Evolutionary conservation across 768 basidiomycete species (phyloP).

Genomic region (Suillus decipiens): DNA sequence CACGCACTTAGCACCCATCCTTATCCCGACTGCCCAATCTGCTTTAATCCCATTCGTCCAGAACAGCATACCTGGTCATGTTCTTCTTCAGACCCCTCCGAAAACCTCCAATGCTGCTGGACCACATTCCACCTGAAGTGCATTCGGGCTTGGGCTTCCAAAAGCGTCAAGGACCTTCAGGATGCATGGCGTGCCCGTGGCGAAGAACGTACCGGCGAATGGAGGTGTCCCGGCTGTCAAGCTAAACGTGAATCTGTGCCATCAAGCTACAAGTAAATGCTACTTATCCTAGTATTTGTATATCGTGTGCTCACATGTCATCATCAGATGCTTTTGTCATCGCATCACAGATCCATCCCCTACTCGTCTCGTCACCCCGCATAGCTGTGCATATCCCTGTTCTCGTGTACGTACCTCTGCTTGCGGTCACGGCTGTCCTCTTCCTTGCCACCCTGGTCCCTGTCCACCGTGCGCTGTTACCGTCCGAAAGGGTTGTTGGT

Average conservation of each 20-base stretch:
- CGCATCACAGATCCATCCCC: slow-evolving; percentile 72
- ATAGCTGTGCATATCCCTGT: slow-evolving; percentile 76
- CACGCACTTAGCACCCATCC: slow-evolving; percentile 67
- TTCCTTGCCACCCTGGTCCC: slow-evolving; percentile 92
- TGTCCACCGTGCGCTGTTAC: slow-evolving; percentile 93
- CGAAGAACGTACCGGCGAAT: slow-evolving; percentile 70
- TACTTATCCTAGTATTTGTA: neutral
- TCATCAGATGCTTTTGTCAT: slow-evolving; percentile 79
- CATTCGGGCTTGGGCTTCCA: slow-evolving; percentile 84
- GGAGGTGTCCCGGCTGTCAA: slow-evolving; percentile 96
- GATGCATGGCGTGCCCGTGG: slow-evolving; percentile 77
- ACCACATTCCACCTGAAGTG: slow-evolving; percentile 91
- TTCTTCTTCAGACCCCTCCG: slow-evolving; percentile 48
- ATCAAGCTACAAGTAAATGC: too few species aligned
- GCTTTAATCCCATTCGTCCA: slow-evolving; percentile 79
- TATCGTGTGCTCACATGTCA: slow-evolving; percentile 17
- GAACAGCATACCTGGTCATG: slow-evolving; percentile 89
- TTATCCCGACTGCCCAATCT: slow-evolving; percentile 80
- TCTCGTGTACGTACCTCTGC: slow-evolving; percentile 51
- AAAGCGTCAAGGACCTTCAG: slow-evolving; percentile 70
- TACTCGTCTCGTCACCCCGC: slow-evolving; percentile 67
- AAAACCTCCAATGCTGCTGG: slow-evolving; percentile 70
- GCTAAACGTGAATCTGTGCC: slow-evolving; percentile 52
- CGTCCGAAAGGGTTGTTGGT: slow-evolving; percentile 76
- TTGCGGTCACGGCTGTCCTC: slow-evolving; percentile 83